A percentile compares a stretch with the other conserved stretches of the same genome.
Conservation (phyloP, 2,329 filamentous ascomycete species). For the Rhexocercosporidium sp. region DNA sequence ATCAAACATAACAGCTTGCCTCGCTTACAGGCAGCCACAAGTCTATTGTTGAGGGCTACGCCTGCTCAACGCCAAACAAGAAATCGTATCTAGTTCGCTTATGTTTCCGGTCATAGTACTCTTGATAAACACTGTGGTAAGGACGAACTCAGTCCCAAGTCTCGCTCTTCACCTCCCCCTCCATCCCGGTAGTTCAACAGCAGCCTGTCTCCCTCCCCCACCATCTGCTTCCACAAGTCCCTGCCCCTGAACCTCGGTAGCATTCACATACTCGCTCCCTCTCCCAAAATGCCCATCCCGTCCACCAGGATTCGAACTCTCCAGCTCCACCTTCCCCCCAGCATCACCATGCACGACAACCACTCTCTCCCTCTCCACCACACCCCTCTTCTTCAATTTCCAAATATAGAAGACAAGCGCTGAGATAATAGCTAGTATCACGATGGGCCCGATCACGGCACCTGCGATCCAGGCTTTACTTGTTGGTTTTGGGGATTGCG, state of each 20-base stretch:
- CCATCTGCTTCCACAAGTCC: neutral
- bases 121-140: too few species aligned
- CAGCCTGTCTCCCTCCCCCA: neutral
- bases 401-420: neutral
- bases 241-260: neutral
- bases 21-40: too few species aligned
- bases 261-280: neutral
- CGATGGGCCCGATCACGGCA: neutral
- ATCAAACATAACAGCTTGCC: too few species aligned
- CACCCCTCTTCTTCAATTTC: neutral
- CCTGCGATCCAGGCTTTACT: conserved; percentile 4
- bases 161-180: neutral
- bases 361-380: neutral
- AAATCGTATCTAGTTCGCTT: too few species aligned
- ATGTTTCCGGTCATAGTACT: too few species aligned
- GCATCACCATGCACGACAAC: neutral
- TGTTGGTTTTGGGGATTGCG: neutral
- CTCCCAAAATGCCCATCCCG: neutral
- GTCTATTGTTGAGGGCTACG: too few species aligned
- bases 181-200: neutral
- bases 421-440: neutral
- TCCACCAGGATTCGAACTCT: neutral
- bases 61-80: too few species aligned
- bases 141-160: too few species aligned
- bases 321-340: neutral